Percentiles rank a stretch among this genome's conserved stretches.
phyloP scores from a whole-genome alignment of 139 green algal genomes.

The Coelastrella sp. region DNA sequence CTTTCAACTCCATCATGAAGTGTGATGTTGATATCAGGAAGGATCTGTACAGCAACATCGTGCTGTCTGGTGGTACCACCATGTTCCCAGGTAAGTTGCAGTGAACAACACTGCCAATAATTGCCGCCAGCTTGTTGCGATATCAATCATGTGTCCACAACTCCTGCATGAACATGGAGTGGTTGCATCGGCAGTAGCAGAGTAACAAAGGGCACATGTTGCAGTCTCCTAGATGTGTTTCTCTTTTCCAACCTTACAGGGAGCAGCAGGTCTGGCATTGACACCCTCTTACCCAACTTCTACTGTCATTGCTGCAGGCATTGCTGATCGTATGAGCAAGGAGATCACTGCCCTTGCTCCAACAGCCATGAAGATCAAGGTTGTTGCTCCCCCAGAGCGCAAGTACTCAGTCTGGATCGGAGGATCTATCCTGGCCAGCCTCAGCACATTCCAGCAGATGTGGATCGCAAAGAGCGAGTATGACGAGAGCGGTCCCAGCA shows the following conservation, averaged over 20 bases:
- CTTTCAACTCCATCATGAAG: conserved; percentile 99
- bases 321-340: conserved; percentile 98
- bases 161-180: no score
- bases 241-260: no score
- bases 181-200: no score
- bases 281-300: no score
- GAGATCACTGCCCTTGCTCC: conserved; percentile 94
- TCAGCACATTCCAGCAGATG: conserved; percentile 96
- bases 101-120: background rate
- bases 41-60: conserved; percentile 97
- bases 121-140: background rate
- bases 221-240: no score
- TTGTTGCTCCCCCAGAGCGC: conserved; percentile 73
- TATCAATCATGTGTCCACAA: no score
- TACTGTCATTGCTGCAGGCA: conserved; percentile 70
- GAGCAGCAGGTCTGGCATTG: no score
- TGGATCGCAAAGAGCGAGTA: conserved; percentile 97
- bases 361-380: conserved; percentile 95
- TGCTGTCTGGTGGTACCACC: conserved; percentile 93
- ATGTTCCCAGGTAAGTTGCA: conserved; percentile 88
- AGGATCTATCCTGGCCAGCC: conserved; percentile 97
- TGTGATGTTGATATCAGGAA: conserved; percentile 98
- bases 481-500: conserved; percentile 95
- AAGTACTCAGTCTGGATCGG: conserved; percentile 98
- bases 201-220: no score